Evolutionary conservation across 1,139 yeast species (phyloP).

Genomic region (Taphrina deformans): DNA sequence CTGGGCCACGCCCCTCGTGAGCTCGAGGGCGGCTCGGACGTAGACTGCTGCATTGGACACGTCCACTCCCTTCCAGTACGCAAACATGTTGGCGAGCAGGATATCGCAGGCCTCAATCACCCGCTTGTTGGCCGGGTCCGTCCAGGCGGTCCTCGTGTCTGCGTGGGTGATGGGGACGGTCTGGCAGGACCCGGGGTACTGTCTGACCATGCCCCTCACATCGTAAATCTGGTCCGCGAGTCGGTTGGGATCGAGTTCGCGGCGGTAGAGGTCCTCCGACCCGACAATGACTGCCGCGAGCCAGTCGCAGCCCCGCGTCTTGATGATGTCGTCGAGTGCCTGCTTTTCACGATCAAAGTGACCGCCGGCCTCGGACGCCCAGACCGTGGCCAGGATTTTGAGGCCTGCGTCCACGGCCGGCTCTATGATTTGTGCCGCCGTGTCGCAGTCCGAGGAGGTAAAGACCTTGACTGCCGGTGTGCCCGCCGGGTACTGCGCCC

Average conservation of each 20-base stretch:
- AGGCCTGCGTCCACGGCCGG: slow-evolving; percentile 64
- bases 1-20: slow-evolving; percentile 79
- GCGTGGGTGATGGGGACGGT: slow-evolving; percentile 47
- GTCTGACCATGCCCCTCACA: slow-evolving; percentile 30
- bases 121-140: slow-evolving; percentile 67
- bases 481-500: slow-evolving; percentile 55
- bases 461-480: slow-evolving; percentile 67
- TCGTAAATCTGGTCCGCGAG: slow-evolving; percentile 32
- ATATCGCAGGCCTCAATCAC: slow-evolving; percentile 80
- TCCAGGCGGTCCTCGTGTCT: slow-evolving; percentile 91
- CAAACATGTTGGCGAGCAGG: slow-evolving; percentile 89
- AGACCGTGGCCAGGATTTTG: slow-evolving; percentile 78
- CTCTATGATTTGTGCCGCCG: slow-evolving; percentile 77
- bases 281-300: slow-evolving; percentile 79
- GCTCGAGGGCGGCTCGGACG: slow-evolving; percentile 92
- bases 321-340: slow-evolving; percentile 69
- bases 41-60: slow-evolving; percentile 81
- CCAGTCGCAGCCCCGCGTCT: slow-evolving; percentile 64
- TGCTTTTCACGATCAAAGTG: slow-evolving; percentile 69
- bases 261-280: slow-evolving; percentile 88
- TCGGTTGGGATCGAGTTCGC: slow-evolving; percentile 63
- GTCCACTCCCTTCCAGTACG: slow-evolving; percentile 98
- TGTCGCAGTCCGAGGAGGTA: slow-evolving; percentile 85
- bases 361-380: slow-evolving; percentile 81
- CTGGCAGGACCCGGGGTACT: slow-evolving; percentile 21